phyloP scores from a whole-genome alignment of 2,329 filamentous ascomycete genomes.

The Pseudogymnoascus sp. region DNA sequence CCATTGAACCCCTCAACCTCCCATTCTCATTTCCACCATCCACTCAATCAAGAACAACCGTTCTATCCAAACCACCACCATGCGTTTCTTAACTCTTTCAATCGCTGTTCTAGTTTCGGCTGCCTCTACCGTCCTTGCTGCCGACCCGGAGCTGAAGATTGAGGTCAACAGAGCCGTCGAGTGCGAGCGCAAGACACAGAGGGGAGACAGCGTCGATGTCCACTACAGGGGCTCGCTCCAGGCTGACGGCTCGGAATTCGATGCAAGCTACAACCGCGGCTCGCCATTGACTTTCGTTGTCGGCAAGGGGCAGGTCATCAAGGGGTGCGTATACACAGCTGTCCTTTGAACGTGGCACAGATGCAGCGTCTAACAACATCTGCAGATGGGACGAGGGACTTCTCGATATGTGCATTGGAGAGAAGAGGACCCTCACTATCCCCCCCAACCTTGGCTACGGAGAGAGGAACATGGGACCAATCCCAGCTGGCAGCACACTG shows the following conservation, averaged over 20 bases:
- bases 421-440: conserved; percentile 83
- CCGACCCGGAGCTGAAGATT: conserved; percentile 57
- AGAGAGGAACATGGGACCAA: conserved; percentile 64
- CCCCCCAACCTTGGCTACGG: conserved; percentile 84
- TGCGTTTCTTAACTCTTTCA: conserved; percentile 25
- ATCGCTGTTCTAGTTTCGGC: conserved; percentile 23
- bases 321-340: conserved; percentile 51
- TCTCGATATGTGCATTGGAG: conserved; percentile 88
- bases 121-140: conserved; percentile 22
- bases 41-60: background rate
- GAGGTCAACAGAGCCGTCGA: conserved; percentile 65
- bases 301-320: conserved; percentile 76
- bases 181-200: conserved; percentile 68
- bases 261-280: conserved; percentile 72
- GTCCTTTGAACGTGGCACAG: background rate
- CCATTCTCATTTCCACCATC: background rate
- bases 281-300: conserved; percentile 71
- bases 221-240: conserved; percentile 83
- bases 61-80: conserved; percentile 13
- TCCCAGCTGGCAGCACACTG: conserved; percentile 72
- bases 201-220: conserved; percentile 73
- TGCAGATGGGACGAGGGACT: conserved; percentile 81
- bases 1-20: conserved; percentile 6
- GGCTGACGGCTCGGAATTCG: conserved; percentile 68
- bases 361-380: conserved; percentile 9